Evolutionary conservation across 108 stramenopile genomes (phyloP).

Genomic region (Pseudonitzschia pungens): DNA sequence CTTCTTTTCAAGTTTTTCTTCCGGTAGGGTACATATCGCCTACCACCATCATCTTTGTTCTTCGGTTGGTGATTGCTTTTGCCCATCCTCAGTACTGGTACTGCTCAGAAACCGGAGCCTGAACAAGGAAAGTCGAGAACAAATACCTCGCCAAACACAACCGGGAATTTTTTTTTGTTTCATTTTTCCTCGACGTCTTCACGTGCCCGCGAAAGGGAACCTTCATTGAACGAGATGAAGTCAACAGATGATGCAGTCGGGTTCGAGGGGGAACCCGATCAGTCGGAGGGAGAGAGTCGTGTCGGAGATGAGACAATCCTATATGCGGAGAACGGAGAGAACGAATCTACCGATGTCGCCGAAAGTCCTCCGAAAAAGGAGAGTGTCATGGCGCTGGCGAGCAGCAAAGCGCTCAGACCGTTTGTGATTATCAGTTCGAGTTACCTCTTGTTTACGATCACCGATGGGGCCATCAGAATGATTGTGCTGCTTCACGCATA

Average conservation of each 20-base stretch:
- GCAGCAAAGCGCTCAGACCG: conserved; percentile 66
- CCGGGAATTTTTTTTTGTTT: neutral
- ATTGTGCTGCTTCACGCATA: conserved; percentile 93
- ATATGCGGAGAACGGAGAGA: neutral
- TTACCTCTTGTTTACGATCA: conserved; percentile 92
- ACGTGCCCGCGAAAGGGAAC: neutral
- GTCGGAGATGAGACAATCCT: neutral
- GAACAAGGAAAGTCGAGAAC: too few relatives aligned
- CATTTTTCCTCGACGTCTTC: neutral
- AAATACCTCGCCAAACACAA: too few relatives aligned
- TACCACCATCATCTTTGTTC: too few relatives aligned
- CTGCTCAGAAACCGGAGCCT: too few relatives aligned
- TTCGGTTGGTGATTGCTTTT: too few relatives aligned
- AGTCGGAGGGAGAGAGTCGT: neutral
- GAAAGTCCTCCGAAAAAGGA: conserved; percentile 1
- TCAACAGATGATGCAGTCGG: neutral
- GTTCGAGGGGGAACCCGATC: too few relatives aligned
- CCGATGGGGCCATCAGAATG: conserved; percentile 94
- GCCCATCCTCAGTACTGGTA: too few relatives aligned
- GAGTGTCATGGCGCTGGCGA: conserved; percentile 39
- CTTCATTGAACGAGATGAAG: neutral
- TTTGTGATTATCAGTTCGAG: conserved; percentile 88
- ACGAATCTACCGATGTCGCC: neutral
- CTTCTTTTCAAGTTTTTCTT: too few relatives aligned
- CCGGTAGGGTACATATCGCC: too few relatives aligned